Evolutionary conservation across 1,284 basidiomycete genomes (phyloP), one percentile per base, ranked within the genome.

Genomic region (Sanguinoderma infundibulare): DNA sequence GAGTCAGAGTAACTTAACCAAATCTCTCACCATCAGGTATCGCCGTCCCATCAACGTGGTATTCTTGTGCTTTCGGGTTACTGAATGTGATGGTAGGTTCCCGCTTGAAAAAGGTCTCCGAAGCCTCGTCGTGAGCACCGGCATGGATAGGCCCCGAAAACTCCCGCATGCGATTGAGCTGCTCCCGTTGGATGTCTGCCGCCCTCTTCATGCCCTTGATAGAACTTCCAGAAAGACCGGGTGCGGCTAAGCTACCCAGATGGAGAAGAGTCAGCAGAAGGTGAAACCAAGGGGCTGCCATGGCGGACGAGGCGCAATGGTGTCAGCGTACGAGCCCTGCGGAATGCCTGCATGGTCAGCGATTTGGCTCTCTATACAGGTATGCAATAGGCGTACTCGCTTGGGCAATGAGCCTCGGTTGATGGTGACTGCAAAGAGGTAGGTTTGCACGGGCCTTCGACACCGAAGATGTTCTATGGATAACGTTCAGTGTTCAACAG

Each of bases 151-250:
- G 77, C n/a, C 76, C 79, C n/a, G 83, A 65, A 60, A 84, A 81
- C 55, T 77, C 73, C 42, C 70, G 72, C 70, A 84, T 64, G 20
- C 79, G 75, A 52, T 76, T 72, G 7, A 81, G 66, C 62, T 83
- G 81, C 65, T 84, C 81, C 53, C 76, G 76, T 68, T 85, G 83
- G 36, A 83, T 80, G 22, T 75, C 73, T 68, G 66, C 70, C n/a
- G 70, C 73, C 40, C 80, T 77, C 49, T 81, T 78, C 71, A 84
- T 76, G 38, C 79, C 69, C 32, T 77, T 72, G 66, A 78, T 62
- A 42, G 63, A 60, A 44, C 63, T 59, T 12, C 63, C 63, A n/a
- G 63, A 57, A 40, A 53, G 59, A 26, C 60, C 52, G 17, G 63
- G 60, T 39, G n/a, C 38, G 9, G 1, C 17, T 20, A 39, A n/a